phyloP scores from a whole-genome alignment of 192 early-diverging fungal genomes.

The Rhizoclosmatium globosum region DNA sequence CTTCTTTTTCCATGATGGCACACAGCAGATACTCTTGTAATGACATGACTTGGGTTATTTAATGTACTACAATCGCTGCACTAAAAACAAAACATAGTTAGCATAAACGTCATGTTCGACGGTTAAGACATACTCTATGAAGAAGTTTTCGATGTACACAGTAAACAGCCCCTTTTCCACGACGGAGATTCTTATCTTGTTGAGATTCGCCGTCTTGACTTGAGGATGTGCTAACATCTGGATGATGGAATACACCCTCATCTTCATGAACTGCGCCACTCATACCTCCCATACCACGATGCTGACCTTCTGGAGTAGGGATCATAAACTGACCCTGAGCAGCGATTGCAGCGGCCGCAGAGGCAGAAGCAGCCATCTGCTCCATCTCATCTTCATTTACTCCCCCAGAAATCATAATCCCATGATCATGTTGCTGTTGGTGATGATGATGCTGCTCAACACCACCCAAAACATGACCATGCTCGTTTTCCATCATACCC shows the following conservation, averaged over 20 bases:
- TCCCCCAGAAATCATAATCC: too few species aligned
- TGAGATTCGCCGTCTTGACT: constrained; percentile 13
- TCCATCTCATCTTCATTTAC: not conserved
- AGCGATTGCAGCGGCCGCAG: constrained; percentile 5
- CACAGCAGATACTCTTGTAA: constrained; percentile 35
- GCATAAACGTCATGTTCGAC: not conserved
- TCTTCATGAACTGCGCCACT: constrained; percentile 21
- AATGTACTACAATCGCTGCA: constrained; percentile 26
- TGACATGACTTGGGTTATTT: constrained; percentile 30
- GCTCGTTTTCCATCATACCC: not conserved
- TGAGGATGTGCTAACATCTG: not conserved
- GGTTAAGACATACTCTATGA: constrained; percentile 1
- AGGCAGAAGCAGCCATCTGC: not conserved
- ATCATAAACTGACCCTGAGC: not conserved
- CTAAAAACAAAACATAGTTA: not conserved
- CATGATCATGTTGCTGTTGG: too few species aligned
- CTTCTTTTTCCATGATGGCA: constrained; percentile 43
- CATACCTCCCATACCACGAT: constrained; percentile 24
- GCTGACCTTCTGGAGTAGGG: not conserved
- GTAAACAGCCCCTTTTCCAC: constrained; percentile 31
- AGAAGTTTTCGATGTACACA: constrained; percentile 28
- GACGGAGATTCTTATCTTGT: constrained; percentile 21
- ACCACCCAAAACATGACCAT: not conserved
- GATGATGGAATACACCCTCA: not conserved
- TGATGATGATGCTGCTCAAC: not conserved